Evolutionary conservation across 768 basidiomycete genomes (phyloP).

Genomic region (Boletellus ananas): DNA sequence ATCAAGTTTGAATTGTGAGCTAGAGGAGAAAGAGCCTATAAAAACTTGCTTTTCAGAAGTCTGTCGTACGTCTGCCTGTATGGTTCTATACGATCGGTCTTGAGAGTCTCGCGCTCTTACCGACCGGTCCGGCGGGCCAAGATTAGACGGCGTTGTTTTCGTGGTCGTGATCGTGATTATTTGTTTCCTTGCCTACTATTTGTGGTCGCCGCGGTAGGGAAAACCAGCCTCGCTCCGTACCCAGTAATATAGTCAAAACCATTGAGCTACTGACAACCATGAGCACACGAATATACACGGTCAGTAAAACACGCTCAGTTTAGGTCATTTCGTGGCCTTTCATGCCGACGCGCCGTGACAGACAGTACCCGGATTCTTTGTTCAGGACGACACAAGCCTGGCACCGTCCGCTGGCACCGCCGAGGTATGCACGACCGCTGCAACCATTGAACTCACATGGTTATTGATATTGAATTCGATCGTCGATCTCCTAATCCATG

Average conservation of each 20-base stretch:
- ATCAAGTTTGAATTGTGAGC: conserved; percentile 31
- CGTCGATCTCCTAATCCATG: background rate
- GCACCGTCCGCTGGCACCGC: background rate
- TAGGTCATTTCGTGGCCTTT: background rate
- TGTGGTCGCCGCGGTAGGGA: too few species aligned
- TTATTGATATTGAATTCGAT: background rate
- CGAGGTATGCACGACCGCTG: conserved; percentile 5
- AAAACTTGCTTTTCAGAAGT: too few species aligned
- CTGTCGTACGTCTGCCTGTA: too few species aligned
- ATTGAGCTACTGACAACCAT: background rate
- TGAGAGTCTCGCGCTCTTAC: too few species aligned
- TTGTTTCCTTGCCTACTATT: too few species aligned
- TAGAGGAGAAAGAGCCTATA: background rate
- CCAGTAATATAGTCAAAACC: too few species aligned
- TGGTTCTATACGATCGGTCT: too few species aligned
- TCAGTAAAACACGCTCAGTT: background rate
- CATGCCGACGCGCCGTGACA: background rate
- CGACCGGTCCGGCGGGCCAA: too few species aligned
- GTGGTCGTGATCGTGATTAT: too few species aligned
- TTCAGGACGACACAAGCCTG: conserved; percentile 14
- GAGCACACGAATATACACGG: conserved; percentile 13
- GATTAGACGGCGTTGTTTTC: too few species aligned
- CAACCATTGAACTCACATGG: background rate
- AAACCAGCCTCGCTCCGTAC: too few species aligned
- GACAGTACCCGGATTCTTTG: conserved; percentile 20